Conservation (phyloP, 2,329 filamentous ascomycete species). For the Penicillium sp. region DNA sequence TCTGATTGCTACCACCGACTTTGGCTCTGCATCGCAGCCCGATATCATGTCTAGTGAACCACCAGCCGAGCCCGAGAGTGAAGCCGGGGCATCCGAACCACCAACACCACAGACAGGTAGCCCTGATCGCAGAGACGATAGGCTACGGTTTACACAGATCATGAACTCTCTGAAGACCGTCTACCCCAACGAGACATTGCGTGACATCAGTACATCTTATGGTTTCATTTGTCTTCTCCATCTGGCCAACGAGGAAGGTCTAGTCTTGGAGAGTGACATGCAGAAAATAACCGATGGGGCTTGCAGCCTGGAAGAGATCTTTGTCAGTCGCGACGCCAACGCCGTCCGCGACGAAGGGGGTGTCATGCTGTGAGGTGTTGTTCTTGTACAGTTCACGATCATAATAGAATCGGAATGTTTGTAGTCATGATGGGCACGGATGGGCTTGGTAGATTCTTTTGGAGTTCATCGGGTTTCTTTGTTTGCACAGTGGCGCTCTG, state of each 20-base stretch:
- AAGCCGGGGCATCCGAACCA: slow-evolving; percentile 31
- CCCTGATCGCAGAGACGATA: slow-evolving; percentile 44
- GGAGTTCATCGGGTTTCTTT: slow-evolving; percentile 21
- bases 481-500: slow-evolving; percentile 20
- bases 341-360: slow-evolving; percentile 41
- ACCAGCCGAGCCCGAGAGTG: slow-evolving; percentile 22
- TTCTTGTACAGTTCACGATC: slow-evolving; percentile 18
- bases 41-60: slow-evolving; percentile 24
- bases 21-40: slow-evolving; percentile 29
- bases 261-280: slow-evolving; percentile 67
- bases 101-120: slow-evolving; percentile 34
- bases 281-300: slow-evolving; percentile 25
- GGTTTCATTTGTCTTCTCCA: slow-evolving; percentile 94
- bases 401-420: slow-evolving; percentile 9
- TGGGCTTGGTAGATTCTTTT: slow-evolving; percentile 13
- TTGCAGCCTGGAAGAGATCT: slow-evolving; percentile 47
- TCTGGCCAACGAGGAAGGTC: slow-evolving; percentile 87
- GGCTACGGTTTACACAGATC: slow-evolving; percentile 82
- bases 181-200: slow-evolving; percentile 82
- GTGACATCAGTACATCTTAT: slow-evolving; percentile 88
- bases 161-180: slow-evolving; percentile 86
- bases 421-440: slow-evolving; percentile 21
- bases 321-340: slow-evolving; percentile 40
- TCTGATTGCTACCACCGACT: slow-evolving; percentile 38
- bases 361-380: slow-evolving; percentile 17